phyloP scores from a whole-genome alignment of 2,329 filamentous ascomycete species.

The Zymoseptoria tritici region DNA sequence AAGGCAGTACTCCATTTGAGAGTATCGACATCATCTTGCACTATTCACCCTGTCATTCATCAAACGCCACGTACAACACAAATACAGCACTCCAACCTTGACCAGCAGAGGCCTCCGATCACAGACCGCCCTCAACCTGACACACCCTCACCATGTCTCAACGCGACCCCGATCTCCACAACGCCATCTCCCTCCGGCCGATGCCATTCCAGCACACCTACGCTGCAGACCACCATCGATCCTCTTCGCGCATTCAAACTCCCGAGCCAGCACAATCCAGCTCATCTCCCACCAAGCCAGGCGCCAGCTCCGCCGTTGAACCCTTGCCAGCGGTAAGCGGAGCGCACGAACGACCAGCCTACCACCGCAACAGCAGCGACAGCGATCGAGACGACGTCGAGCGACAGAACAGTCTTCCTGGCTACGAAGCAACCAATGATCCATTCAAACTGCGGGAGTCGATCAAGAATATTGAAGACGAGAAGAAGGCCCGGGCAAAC shows the following conservation, averaged over 20 bases:
- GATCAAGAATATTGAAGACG: conserved; percentile 70
- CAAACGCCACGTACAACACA: neutral
- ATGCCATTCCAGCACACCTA: conserved; percentile 34
- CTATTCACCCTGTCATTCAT: neutral
- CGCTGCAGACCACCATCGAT: conserved; percentile 26
- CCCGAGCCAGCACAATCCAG: conserved; percentile 19
- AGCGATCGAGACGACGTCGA: conserved; percentile 34
- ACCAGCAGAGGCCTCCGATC: neutral
- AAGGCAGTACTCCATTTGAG: neutral
- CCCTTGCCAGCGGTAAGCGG: conserved; percentile 23
- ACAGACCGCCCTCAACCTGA: neutral
- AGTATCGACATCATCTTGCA: neutral
- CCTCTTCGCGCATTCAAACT: conserved; percentile 12
- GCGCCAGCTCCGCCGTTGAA: conserved; percentile 17
- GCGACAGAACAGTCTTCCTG: conserved; percentile 45
- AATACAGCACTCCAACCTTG: neutral
- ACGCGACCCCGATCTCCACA: conserved; percentile 40
- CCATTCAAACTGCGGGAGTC: conserved; percentile 71
- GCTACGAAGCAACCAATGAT: conserved; percentile 60
- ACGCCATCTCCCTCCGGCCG: conserved; percentile 43
- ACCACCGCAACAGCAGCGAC: conserved; percentile 24
- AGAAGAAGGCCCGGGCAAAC: conserved; percentile 71
- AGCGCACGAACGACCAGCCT: conserved; percentile 27
- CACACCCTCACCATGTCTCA: conserved; percentile 13
- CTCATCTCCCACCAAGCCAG: conserved; percentile 15